Evolutionary conservation across 352 stramenopile species (phyloP).

Genomic region (Phytophthora pseudosyringae): DNA sequence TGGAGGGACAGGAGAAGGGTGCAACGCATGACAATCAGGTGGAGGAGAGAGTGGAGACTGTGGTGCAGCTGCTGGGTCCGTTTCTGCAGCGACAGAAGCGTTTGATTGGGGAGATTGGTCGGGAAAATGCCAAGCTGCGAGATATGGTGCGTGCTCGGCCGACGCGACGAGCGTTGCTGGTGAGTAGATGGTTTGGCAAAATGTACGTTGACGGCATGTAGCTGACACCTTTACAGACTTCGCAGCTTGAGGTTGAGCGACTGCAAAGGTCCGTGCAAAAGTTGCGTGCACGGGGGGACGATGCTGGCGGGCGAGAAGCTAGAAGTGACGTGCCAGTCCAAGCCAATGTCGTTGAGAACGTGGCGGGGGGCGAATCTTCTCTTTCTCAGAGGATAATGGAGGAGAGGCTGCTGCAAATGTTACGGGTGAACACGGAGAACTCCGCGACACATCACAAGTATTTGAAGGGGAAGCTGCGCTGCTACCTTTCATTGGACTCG

Average conservation of each 20-base stretch:
- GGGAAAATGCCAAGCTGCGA: constrained; percentile 41
- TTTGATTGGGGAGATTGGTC: constrained; percentile 27
- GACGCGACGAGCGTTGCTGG: constrained; percentile 32
- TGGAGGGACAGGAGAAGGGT: neutral
- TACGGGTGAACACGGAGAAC: constrained; percentile 30
- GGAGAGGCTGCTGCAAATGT: constrained; percentile 34
- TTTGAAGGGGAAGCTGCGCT: constrained; percentile 37
- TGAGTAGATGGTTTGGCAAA: constrained; percentile 4
- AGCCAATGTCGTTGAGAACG: neutral
- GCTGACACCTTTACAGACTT: constrained; percentile 17
- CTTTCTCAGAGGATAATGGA: constrained; percentile 36
- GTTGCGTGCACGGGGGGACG: constrained; percentile 5
- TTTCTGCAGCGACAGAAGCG: constrained; percentile 36
- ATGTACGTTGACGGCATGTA: neutral
- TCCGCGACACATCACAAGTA: constrained; percentile 25
- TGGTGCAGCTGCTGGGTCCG: constrained; percentile 14
- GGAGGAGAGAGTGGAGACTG: constrained; percentile 1
- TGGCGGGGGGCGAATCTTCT: constrained; percentile 3
- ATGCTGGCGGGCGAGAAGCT: neutral
- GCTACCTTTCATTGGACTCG: constrained; percentile 30
- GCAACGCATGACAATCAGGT: constrained; percentile 11
- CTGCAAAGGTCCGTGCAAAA: constrained; percentile 25
- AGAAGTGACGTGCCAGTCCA: neutral
- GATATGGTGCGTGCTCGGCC: constrained; percentile 38
- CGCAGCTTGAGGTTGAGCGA: constrained; percentile 36